phyloP scores from a whole-genome alignment of 208 protist species.

The Trypanosoma cruzi region DNA sequence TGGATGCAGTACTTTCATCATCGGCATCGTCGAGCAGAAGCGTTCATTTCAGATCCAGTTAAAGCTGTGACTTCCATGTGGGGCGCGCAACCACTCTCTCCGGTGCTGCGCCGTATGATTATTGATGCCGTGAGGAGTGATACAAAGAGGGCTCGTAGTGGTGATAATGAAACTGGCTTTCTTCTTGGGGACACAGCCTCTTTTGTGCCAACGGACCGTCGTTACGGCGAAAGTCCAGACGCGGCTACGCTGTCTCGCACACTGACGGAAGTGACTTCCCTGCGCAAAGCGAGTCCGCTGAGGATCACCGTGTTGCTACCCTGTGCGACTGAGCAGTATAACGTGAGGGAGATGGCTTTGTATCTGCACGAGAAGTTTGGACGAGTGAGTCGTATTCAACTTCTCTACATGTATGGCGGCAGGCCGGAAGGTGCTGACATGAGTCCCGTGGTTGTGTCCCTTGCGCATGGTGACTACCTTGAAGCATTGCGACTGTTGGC shows the following conservation, averaged over 20 bases:
- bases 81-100: slow-evolving; percentile 6
- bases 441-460: neutral
- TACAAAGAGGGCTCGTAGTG: neutral
- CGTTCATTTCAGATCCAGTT: neutral
- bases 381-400: slow-evolving; percentile 5
- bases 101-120: slow-evolving; percentile 5
- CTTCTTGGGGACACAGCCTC: neutral
- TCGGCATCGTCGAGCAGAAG: neutral
- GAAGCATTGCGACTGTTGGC: slow-evolving; percentile 1
- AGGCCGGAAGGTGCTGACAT: neutral
- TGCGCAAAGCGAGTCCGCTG: neutral
- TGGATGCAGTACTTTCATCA: slow-evolving; percentile 18
- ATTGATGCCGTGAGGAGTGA: neutral
- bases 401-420: neutral
- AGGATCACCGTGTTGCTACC: slow-evolving; percentile 2
- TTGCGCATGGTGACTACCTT: neutral
- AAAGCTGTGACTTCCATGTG: slow-evolving; percentile 1
- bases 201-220: neutral
- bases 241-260: neutral
- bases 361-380: slow-evolving; percentile 28
- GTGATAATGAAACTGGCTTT: neutral
- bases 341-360: neutral
- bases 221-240: neutral
- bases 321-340: neutral
- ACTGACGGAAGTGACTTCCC: neutral